Conservation (phyloP, 1,139 yeast genomes). For the Debaryomyces robertsiae region DNA sequence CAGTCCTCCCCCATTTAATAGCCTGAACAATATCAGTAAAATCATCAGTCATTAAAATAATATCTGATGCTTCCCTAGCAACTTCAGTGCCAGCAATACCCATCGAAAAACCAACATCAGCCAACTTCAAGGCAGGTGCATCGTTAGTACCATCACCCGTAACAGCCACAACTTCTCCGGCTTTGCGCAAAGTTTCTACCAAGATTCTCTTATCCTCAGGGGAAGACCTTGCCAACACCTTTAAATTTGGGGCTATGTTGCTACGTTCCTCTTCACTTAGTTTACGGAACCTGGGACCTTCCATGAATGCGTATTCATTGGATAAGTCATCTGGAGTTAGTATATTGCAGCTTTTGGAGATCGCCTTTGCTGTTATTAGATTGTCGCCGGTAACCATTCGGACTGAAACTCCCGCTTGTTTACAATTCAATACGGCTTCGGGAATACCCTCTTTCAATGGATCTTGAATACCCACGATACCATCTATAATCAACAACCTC, state of each 20-base stretch:
- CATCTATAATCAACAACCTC: constrained; percentile 54
- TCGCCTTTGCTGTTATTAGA: constrained; percentile 84
- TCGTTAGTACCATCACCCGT: constrained; percentile 98
- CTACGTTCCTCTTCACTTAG: constrained; percentile 60
- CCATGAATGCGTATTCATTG: constrained; percentile 72
- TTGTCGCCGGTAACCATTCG: constrained; percentile 99
- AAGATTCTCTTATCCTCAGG: constrained; percentile 92
- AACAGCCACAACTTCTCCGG: constrained; percentile 95
- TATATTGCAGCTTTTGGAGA: constrained; percentile 84
- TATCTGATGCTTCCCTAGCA: constrained; percentile 94
- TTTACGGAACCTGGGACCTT: constrained; percentile 86
- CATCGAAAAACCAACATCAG: constrained; percentile 94
- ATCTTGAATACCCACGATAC: constrained; percentile 89
- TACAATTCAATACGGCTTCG: constrained; percentile 83
- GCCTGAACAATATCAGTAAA: constrained; percentile 95
- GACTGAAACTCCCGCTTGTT: constrained; percentile 88
- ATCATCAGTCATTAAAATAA: constrained; percentile 92
- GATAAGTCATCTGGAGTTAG: constrained; percentile 54
- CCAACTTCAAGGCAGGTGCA: constrained; percentile 90
- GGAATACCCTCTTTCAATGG: constrained; percentile 92
- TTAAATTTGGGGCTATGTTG: constrained; percentile 65
- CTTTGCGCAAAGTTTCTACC: constrained; percentile 76
- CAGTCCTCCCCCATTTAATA: constrained; percentile 99
- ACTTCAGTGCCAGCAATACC: constrained; percentile 94
- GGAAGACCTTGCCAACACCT: constrained; percentile 89